These are phyloP conservation scores for Leccinum disarticulatum DNA, from an alignment of 768 basidiomycete species.

Conservation along the genomic window DNA sequence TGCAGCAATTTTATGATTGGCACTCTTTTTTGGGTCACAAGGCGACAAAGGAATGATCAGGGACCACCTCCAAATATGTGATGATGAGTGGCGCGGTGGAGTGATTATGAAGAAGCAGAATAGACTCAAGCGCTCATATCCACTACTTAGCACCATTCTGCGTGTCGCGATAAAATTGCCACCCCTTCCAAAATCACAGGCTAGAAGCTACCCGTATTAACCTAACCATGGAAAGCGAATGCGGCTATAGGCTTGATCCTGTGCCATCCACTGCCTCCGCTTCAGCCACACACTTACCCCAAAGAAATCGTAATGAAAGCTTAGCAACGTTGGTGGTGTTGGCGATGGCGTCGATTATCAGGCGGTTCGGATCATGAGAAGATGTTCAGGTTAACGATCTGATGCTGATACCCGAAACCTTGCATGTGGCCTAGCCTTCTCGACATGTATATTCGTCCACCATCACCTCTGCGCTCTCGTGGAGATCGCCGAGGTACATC, in stretches of 20 bases:
- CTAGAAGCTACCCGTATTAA: neutral
- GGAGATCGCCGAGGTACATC: neutral
- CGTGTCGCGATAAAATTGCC: too few relatives aligned
- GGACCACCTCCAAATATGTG: neutral
- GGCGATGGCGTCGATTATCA: slow-evolving; percentile 1
- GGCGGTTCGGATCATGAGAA: neutral
- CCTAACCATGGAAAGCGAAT: neutral
- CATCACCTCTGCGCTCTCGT: neutral
- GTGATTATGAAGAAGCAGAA: neutral
- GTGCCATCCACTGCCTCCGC: neutral
- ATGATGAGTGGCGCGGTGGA: neutral
- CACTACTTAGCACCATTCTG: neutral
- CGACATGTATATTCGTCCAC: neutral
- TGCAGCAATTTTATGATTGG: neutral
- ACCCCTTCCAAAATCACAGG: neutral
- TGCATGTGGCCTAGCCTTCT: too few relatives aligned
- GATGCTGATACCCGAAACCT: neutral
- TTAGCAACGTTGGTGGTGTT: neutral
- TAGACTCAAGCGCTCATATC: neutral
- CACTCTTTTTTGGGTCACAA: neutral
- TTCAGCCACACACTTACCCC: neutral
- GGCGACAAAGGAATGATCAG: neutral
- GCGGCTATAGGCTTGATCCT: neutral
- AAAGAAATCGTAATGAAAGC: neutral
- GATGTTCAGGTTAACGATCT: neutral